Conservation (phyloP, 1,284 basidiomycete species). For the Dichomitus squalens region DNA sequence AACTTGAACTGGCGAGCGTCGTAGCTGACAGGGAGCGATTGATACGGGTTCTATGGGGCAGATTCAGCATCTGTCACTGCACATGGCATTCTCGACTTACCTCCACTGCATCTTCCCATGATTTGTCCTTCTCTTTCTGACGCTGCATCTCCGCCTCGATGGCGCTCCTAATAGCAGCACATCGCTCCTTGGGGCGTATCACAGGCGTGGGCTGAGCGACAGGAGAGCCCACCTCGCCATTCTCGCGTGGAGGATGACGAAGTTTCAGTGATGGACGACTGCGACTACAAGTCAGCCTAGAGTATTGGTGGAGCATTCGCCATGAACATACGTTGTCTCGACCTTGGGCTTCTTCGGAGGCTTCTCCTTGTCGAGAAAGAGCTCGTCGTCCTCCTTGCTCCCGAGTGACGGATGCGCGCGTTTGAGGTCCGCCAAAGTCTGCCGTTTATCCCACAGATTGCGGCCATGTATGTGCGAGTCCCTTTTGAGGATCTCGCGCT, state of each 20-base stretch:
- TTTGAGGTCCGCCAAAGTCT: conserved; percentile 80
- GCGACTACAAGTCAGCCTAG: background rate
- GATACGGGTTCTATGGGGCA: conserved; percentile 59
- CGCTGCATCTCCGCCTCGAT: conserved; percentile 70
- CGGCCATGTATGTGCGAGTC: conserved; percentile 61
- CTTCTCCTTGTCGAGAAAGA: conserved; percentile 76
- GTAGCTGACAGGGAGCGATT: conserved; percentile 49
- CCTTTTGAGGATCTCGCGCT: conserved; percentile 78
- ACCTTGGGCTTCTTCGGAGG: conserved; percentile 59
- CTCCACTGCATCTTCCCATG: conserved; percentile 88
- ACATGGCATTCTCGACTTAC: conserved; percentile 42
- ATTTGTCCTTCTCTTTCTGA: conserved; percentile 76
- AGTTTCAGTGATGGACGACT: conserved; percentile 57
- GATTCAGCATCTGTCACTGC: background rate
- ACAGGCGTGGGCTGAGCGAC: conserved; percentile 46
- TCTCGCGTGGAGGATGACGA: conserved; percentile 37
- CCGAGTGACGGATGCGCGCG: conserved; percentile 71
- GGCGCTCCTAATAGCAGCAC: conserved; percentile 58
- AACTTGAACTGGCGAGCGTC: conserved; percentile 67
- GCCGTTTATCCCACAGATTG: conserved; percentile 79
- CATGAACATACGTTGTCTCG: conserved; percentile 44
- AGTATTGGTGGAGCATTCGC: background rate
- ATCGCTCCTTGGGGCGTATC: conserved; percentile 69
- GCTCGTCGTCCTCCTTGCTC: conserved; percentile 81
- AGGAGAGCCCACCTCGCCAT: conserved; percentile 45